Base-by-base conservation (phyloP, 306 rosid genomes). In the Calophaca sinica region DNA sequence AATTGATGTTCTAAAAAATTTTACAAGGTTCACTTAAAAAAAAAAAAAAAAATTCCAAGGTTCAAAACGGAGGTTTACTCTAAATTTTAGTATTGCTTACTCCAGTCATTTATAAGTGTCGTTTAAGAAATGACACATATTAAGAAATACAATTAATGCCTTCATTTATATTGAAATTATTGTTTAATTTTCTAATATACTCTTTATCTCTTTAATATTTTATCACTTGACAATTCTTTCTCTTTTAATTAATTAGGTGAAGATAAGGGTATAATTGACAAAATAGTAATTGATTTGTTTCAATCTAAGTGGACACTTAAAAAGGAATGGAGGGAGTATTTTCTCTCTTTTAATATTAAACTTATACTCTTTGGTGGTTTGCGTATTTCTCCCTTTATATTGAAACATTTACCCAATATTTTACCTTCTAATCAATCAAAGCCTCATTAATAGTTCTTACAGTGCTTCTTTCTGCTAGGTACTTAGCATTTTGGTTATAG, bases 381-480 rank as follows among this genome's bases (percentile, higher is more conserved):
- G 42, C 38, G 38, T 63, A 62, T 51, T 28, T 38, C 26, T 28
- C 60, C 48, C 58, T 12, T 57, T 51, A 42, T 39, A 11, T 58
- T 65, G 39, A 26, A 15, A 41, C 53, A 76, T 55, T 63, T 55
- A 48, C 12, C 45, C 51, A 45, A 69, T 38, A 41, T 69, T 52
- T 62, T 28, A 57, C 62, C 63, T 64, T 76, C 33, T 64, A 48
- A 63, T 57, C 51, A 31, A n/a, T 72, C 66, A 12, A 77, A 71
- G 42, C 68, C 59, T 60, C 68, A 59, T 64, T 38, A 55, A 48
- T 55, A 44, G 70, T 54, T 39, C 51, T 5, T 73, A 28, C 31
- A 51, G 39, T 62, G 15, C 50, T 70, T 62, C 59, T 71, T 65
- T 74, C 35, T 58, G 10, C 71, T 54, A 36, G 79, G 53, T 14